These are phyloP conservation scores for Chaetomiaceae sp. DNA, from an alignment of 2,329 filamentous ascomycete species.

Conservation along the genomic window DNA sequence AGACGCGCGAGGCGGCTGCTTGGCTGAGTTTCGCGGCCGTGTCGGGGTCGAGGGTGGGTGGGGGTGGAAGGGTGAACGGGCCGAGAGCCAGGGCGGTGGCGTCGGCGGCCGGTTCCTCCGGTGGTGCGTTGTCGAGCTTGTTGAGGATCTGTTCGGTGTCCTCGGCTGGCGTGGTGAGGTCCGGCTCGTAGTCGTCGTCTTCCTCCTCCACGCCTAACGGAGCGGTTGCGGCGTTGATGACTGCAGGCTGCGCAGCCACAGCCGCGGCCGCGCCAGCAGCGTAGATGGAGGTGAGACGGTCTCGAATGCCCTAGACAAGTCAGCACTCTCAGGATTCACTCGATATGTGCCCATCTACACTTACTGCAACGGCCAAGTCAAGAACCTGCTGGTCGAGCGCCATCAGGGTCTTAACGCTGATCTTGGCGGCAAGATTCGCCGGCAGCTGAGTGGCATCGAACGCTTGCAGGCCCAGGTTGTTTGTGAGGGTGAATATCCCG, in stretches of 20 bases:
- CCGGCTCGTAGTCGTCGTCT: conserved; percentile 87
- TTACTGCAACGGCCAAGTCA: conserved; percentile 67
- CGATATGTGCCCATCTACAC: conserved; percentile 17
- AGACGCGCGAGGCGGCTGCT: conserved; percentile 69
- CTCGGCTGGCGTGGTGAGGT: conserved; percentile 72
- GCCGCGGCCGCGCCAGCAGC: conserved; percentile 30
- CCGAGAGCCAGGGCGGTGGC: conserved; percentile 56
- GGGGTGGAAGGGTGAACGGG: conserved; percentile 74
- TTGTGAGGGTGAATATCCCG: conserved; percentile 81
- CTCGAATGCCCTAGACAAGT: conserved; percentile 45
- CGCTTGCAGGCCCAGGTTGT: conserved; percentile 65
- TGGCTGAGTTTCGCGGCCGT: conserved; percentile 71
- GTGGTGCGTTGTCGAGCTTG: conserved; percentile 67
- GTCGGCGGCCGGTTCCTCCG: conserved; percentile 46
- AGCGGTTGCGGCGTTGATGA: conserved; percentile 54
- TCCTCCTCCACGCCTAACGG: conserved; percentile 67
- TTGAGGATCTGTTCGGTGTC: conserved; percentile 74
- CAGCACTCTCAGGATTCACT: background rate
- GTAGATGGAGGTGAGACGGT: conserved; percentile 44
- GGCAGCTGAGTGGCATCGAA: conserved; percentile 84
- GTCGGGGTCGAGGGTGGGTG: conserved; percentile 66
- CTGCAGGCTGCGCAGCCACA: conserved; percentile 38
- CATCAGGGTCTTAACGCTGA: conserved; percentile 74
- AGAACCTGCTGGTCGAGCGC: conserved; percentile 66
- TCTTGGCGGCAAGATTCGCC: conserved; percentile 68